Percentiles rank a stretch among this genome's conserved stretches.
Conservation (phyloP, 2,329 filamentous ascomycete species). For the Aspergillus clavatus region DNA sequence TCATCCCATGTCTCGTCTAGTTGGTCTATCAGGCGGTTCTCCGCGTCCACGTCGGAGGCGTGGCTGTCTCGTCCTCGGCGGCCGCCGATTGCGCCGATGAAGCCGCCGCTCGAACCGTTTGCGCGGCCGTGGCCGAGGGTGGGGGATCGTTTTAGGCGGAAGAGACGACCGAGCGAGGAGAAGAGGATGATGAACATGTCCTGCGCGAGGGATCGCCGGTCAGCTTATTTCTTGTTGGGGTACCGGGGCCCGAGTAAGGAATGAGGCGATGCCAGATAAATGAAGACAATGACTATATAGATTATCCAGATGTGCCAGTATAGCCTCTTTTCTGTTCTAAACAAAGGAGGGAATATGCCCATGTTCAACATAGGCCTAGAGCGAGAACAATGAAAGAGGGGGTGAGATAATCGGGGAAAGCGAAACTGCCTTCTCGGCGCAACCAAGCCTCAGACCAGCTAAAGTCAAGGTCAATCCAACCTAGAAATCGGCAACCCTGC, state of each 20-base stretch:
- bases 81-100: conserved; percentile 35
- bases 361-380: conserved; percentile 6
- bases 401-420: conserved; percentile 6
- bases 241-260: neutral
- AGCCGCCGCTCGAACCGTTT: conserved; percentile 23
- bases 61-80: conserved; percentile 15
- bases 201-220: conserved; percentile 24
- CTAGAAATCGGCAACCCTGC: conserved; percentile 29
- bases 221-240: neutral
- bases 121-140: conserved; percentile 33
- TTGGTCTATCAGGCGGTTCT: conserved; percentile 92
- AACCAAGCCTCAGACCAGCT: conserved; percentile 20
- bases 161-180: conserved; percentile 40
- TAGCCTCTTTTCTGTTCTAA: too few relatives aligned
- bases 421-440: conserved; percentile 6
- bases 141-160: conserved; percentile 33
- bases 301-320: conserved; percentile 2
- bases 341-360: too few relatives aligned
- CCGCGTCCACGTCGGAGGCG: conserved; percentile 59
- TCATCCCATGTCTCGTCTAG: conserved; percentile 98
- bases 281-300: conserved; percentile 4
- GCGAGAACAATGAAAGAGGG: conserved; percentile 2
- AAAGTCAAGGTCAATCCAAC: conserved; percentile 31
- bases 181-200: conserved; percentile 46
- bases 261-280: neutral